Conservation (phyloP, 129 eudicot species). For the Arctium lappa region DNA sequence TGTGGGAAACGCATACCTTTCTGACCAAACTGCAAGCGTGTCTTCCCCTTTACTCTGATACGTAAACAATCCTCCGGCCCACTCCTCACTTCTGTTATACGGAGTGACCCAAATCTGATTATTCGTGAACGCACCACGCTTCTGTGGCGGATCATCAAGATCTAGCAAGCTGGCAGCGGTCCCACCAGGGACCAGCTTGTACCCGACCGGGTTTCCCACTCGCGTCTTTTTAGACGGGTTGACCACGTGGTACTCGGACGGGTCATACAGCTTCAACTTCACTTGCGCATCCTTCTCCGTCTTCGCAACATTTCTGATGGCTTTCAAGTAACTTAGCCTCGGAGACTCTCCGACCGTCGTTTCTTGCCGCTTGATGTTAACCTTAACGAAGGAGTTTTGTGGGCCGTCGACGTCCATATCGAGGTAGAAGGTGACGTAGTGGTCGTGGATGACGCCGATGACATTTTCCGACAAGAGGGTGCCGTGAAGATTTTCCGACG, state of each 20-base stretch:
- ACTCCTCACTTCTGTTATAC: conserved; percentile 75
- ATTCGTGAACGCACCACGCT: conserved; percentile 86
- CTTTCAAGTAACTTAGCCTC: conserved; percentile 75
- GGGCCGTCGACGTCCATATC: conserved; percentile 96
- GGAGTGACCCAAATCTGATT: conserved; percentile 99
- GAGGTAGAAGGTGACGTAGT: conserved; percentile 82
- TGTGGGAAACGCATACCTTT: conserved; percentile 43
- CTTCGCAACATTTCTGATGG: conserved; percentile 72
- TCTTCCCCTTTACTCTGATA: conserved; percentile 90
- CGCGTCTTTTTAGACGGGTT: conserved; percentile 74
- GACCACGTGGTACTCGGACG: conserved; percentile 77
- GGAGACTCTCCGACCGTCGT: conserved; percentile 70
- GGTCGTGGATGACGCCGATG: conserved; percentile 96
- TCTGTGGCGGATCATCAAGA: conserved; percentile 84
- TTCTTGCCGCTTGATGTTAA: conserved; percentile 61
- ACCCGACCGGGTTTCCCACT: conserved; percentile 93
- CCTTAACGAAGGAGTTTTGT: conserved; percentile 86
- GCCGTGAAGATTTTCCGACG: conserved; percentile 59
- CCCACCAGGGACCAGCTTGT: conserved; percentile 88
- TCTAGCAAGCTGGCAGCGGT: conserved; percentile 91
- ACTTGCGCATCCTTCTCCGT: conserved; percentile 92
- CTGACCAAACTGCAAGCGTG: conserved; percentile 85
- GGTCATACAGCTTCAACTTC: conserved; percentile 77
- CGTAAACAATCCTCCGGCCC: conserved; percentile 96
- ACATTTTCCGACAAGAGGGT: conserved; percentile 93